Evolutionary conservation across 2,329 filamentous ascomycete species (phyloP).

Genomic region (Ophidiomyces ophidiicola): DNA sequence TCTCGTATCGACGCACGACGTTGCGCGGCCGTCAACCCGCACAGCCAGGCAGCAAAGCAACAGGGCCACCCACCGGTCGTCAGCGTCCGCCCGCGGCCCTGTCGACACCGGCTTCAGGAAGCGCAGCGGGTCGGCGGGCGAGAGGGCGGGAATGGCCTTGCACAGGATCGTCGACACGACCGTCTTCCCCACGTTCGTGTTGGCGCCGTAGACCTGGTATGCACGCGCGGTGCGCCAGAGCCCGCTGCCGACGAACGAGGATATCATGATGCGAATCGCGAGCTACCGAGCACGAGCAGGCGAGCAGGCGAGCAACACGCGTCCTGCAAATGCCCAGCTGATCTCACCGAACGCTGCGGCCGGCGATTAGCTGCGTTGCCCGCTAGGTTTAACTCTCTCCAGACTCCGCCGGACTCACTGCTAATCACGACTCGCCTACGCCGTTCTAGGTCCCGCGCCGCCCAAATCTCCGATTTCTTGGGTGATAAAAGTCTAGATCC

Average conservation of each 20-base stretch:
- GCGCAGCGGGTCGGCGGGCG: slow-evolving; percentile 32
- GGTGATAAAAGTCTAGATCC: too few relatives aligned
- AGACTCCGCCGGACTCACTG: too few relatives aligned
- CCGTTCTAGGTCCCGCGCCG: too few relatives aligned
- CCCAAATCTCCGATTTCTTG: too few relatives aligned
- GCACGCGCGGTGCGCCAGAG: slow-evolving; percentile 57
- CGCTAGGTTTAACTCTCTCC: too few relatives aligned
- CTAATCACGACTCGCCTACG: too few relatives aligned
- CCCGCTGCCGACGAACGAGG: slow-evolving; percentile 39
- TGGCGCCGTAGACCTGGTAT: slow-evolving; percentile 70
- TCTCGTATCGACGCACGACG: not conserved
- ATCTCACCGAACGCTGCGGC: too few relatives aligned
- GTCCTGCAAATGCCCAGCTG: not conserved
- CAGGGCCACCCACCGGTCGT: slow-evolving; percentile 45
- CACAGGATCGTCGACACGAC: slow-evolving; percentile 63
- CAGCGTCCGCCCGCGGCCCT: slow-evolving; percentile 55
- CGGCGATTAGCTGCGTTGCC: too few relatives aligned
- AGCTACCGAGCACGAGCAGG: not conserved
- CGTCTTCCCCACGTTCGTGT: slow-evolving; percentile 77
- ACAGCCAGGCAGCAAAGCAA: not conserved
- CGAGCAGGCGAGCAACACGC: not conserved
- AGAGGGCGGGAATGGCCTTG: slow-evolving; percentile 44
- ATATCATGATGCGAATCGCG: slow-evolving; percentile 7
- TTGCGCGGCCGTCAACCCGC: not conserved
- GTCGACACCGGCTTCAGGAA: slow-evolving; percentile 79